Conservation (phyloP, 805 yeast genomes). For the Ogataea glucozyma region DNA sequence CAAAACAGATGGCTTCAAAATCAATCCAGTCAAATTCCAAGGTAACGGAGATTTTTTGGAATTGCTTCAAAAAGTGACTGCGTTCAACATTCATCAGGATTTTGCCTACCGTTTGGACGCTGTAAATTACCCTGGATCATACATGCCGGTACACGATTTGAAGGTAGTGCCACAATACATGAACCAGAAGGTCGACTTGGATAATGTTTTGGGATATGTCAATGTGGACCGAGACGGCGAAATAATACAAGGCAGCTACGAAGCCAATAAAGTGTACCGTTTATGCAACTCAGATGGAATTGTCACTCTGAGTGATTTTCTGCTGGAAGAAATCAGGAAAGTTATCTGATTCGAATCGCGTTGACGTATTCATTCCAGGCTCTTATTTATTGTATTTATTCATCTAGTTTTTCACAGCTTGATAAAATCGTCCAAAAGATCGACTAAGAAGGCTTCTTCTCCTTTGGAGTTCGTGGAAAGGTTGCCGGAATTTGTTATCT, state of each 20-base stretch:
- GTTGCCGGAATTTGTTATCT: neutral
- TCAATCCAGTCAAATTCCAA: slow-evolving; percentile 28
- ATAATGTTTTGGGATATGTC: slow-evolving; percentile 70
- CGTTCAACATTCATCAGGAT: slow-evolving; percentile 40
- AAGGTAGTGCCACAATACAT: slow-evolving; percentile 59
- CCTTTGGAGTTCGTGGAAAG: slow-evolving; percentile 34
- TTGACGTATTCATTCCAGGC: too few relatives aligned
- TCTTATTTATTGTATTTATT: slow-evolving; percentile 8
- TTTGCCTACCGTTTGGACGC: slow-evolving; percentile 58
- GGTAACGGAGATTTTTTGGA: slow-evolving; percentile 29
- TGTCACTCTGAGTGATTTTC: slow-evolving; percentile 50
- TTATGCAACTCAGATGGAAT: slow-evolving; percentile 51
- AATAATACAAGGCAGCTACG: slow-evolving; percentile 56
- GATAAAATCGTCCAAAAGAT: slow-evolving; percentile 48
- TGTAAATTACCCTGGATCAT: slow-evolving; percentile 49
- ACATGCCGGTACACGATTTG: slow-evolving; percentile 72
- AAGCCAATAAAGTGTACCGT: slow-evolving; percentile 60
- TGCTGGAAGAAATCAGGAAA: slow-evolving; percentile 41
- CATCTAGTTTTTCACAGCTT: slow-evolving; percentile 23
- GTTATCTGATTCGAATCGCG: slow-evolving; percentile 9
- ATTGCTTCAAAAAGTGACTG: slow-evolving; percentile 27
- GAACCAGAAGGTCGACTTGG: slow-evolving; percentile 63
- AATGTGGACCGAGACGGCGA: slow-evolving; percentile 55
- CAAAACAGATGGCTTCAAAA: slow-evolving; percentile 6
- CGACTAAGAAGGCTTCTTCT: slow-evolving; percentile 40